A percentile compares a stretch with the other conserved stretches of the same genome.
These are phyloP conservation scores for Hyaloscypha hepaticicola DNA, from an alignment of 495 filamentous ascomycete genomes.

Conservation along the genomic window DNA sequence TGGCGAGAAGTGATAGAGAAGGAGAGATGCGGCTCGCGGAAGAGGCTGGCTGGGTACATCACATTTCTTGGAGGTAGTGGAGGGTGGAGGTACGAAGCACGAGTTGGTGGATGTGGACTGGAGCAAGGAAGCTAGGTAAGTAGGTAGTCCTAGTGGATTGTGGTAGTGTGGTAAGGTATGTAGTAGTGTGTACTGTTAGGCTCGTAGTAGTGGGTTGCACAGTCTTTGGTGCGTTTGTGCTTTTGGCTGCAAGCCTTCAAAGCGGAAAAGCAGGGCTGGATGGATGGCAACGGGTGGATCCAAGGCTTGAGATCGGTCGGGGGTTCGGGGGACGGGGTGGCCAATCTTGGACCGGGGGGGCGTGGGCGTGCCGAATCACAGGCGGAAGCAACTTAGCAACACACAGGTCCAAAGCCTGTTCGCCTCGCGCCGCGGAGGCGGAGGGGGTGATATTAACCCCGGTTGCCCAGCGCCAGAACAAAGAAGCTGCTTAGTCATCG, in stretches of 20 bases:
- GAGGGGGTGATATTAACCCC: not conserved
- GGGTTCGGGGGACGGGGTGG: no score
- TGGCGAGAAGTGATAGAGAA: constrained; percentile 20
- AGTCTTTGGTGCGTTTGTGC: no score
- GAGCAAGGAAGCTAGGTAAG: not conserved
- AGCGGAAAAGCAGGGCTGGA: no score
- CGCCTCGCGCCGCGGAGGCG: not conserved
- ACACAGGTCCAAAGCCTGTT: no score
- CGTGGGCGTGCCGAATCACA: not conserved
- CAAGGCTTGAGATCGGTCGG: not conserved
- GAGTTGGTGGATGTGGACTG: constrained; percentile 1
- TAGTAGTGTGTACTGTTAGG: not conserved
- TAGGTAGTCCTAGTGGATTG: not conserved
- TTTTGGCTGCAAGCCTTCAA: no score
- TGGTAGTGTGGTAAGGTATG: not conserved
- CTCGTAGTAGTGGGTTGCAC: no score
- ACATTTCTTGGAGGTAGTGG: not conserved
- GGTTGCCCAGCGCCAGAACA: no score
- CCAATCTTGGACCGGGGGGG: no score
- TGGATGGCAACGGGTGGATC: not conserved
- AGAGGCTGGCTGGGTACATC: not conserved
- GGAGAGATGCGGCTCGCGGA: constrained; percentile 18
- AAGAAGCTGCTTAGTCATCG: no score
- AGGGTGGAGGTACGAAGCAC: not conserved
- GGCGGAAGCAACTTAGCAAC: no score